A percentile compares a stretch with the other conserved stretches of the same genome.
Conservation (phyloP, 208 protist species). For the Acanthamoeba royreba region DNA sequence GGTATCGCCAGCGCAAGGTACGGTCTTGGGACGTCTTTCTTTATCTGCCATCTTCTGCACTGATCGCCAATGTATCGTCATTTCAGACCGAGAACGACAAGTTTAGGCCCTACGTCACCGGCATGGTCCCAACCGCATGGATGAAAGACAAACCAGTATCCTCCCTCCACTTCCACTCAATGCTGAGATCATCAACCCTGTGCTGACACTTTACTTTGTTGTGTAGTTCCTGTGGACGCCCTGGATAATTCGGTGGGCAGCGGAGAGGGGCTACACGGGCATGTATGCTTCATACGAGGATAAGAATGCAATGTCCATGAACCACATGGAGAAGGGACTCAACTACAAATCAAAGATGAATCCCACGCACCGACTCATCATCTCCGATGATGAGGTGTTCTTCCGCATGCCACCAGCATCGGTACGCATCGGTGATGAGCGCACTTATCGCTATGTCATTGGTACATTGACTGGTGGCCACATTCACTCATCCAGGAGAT, state of each 20-base stretch:
- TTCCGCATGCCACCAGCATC: background rate
- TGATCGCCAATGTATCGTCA: too few species aligned
- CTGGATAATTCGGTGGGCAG: background rate
- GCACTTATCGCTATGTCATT: too few species aligned
- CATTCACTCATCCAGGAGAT: background rate
- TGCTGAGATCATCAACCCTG: too few species aligned
- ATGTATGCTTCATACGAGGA: background rate
- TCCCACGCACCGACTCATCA: background rate
- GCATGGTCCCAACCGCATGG: too few species aligned
- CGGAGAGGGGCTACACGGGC: background rate
- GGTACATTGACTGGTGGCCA: too few species aligned
- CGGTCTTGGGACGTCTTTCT: too few species aligned
- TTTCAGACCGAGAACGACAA: too few species aligned
- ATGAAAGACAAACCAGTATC: too few species aligned
- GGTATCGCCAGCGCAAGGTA: background rate
- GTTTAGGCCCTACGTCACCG: too few species aligned
- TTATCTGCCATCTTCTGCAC: background rate
- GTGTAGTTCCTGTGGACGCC: background rate
- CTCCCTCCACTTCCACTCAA: background rate
- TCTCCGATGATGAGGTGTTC: background rate
- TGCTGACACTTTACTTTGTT: background rate
- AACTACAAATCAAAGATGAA: background rate
- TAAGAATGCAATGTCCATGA: background rate
- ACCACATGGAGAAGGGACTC: background rate
- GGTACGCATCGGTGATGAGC: background rate